Evolutionary conservation across 176 grass and related monocot species (phyloP).

Genomic region (Cenchrus fungigraminus): DNA sequence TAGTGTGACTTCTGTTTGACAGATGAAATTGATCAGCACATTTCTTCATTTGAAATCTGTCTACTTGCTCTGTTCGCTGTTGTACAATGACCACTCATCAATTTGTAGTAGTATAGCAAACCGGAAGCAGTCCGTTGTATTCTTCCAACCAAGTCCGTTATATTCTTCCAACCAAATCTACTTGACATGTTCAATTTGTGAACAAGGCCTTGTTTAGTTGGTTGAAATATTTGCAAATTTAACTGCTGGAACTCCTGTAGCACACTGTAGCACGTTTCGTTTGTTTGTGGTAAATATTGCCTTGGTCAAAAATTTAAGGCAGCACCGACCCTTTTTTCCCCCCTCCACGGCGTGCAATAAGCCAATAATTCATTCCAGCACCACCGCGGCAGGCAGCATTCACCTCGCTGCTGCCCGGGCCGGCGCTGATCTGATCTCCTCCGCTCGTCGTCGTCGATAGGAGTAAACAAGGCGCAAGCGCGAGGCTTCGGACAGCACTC

Average conservation of each 20-base stretch:
- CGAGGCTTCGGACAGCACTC: neutral
- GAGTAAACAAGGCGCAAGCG: neutral
- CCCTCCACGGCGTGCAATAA: neutral
- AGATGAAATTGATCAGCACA: neutral
- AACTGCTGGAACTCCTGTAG: too few relatives aligned
- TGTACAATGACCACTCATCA: neutral
- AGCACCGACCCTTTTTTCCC: conserved; percentile 14
- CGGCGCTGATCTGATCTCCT: neutral
- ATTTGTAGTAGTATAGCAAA: neutral
- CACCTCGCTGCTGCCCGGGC: neutral
- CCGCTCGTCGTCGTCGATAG: too few relatives aligned
- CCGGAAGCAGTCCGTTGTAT: too few relatives aligned
- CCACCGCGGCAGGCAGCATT: neutral
- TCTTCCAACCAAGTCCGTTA: too few relatives aligned
- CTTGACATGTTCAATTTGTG: too few relatives aligned
- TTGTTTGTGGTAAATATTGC: neutral
- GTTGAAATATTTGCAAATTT: too few relatives aligned
- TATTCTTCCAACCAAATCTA: too few relatives aligned
- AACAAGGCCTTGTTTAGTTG: too few relatives aligned
- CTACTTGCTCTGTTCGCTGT: neutral
- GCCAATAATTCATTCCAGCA: neutral
- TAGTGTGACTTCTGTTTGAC: conserved; percentile 7
- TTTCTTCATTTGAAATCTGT: neutral
- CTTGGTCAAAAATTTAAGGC: conserved; percentile 33
- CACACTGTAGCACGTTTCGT: too few relatives aligned